These are phyloP conservation scores for Gossypium aridum DNA, from an alignment of 441 rosid genomes.

Conservation along the genomic window DNA sequence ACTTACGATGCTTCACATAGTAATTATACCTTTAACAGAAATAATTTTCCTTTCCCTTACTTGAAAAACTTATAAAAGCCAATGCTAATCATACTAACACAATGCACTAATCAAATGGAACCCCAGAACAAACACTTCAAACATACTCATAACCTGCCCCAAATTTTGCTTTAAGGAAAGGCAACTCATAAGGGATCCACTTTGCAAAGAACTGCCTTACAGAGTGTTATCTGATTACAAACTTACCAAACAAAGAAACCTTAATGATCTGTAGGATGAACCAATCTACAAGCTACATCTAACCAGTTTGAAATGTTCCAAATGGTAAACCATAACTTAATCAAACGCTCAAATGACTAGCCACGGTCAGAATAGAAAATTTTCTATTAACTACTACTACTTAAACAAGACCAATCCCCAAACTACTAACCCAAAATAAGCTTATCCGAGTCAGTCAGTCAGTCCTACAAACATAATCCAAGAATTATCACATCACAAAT, in stretches of 20 bases:
- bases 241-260: conserved; percentile 71
- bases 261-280: conserved; percentile 62
- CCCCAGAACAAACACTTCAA: background rate
- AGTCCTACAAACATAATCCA: background rate
- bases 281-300: conserved; percentile 44
- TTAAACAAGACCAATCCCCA: conserved; percentile 42
- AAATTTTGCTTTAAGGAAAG: conserved; percentile 15
- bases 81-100: background rate
- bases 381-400: conserved; percentile 51
- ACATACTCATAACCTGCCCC: conserved; percentile 28
- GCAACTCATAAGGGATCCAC: conserved; percentile 57
- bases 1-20: conserved; percentile 48
- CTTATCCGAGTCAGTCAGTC: background rate
- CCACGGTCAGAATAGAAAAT: conserved; percentile 58
- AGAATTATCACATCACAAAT: conserved; percentile 41
- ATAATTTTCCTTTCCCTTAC: background rate
- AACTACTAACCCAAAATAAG: conserved; percentile 35
- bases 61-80: background rate
- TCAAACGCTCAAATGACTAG: conserved; percentile 53
- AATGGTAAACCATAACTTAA: conserved; percentile 35
- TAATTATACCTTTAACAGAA: background rate
- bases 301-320: conserved; percentile 48
- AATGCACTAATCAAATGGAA: background rate
- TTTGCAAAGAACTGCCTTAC: conserved; percentile 24
- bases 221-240: conserved; percentile 67